Base-by-base conservation (phyloP, 108 stramenopile species). In the Seminavis robusta region DNA sequence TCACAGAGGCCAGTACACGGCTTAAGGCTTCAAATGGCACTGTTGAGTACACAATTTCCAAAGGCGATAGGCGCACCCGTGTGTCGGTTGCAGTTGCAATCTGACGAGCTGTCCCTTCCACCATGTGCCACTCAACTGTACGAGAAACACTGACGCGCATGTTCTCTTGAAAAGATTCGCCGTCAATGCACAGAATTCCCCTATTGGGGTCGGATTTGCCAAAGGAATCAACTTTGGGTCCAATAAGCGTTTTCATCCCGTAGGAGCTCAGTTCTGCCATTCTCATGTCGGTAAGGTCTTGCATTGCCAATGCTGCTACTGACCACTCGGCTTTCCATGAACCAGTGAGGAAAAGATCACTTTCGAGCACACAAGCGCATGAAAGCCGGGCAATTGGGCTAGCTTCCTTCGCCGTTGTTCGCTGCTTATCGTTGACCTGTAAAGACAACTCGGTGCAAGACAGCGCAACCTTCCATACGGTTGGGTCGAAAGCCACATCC, bases 11-110 rank as follows among this genome's bases (percentile, higher is more conserved):
- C 24, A 87, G 67, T 13, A 87, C 71, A 52, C 74, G 52, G 4
- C 57, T 77, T 6, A 80, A 43, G 32, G 67, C 74, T 65, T 83
- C 79, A 31, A 79, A 74, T 15, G 81, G 72, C 19, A 71, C 36
- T 21, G 81, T 73, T 29, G 77, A 65, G 54, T 83, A 87, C 5
- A 80, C 70, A 37, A 83, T 59, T 59, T 87, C 81, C 50, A 87
- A 57, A 3, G 86, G 81, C 26, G 60, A 51, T 9, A 87, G 47
- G 9, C 61, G 69, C 9, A 83, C 33, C 16, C 52, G 54, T 15
- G 56, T 48, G 3, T 21, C 39, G 5, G 74, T 73, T 10, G 56
- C 69, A 0, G 77, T 67, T 15, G n/a, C n/a, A n/a, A n/a, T n/a
- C n/a, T n/a, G n/a, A n/a, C n/a, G n/a, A n/a, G n/a, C n/a, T n/a